Base-by-base conservation (phyloP, 169 alveolate species). In the Eimeria sp. region DNA sequence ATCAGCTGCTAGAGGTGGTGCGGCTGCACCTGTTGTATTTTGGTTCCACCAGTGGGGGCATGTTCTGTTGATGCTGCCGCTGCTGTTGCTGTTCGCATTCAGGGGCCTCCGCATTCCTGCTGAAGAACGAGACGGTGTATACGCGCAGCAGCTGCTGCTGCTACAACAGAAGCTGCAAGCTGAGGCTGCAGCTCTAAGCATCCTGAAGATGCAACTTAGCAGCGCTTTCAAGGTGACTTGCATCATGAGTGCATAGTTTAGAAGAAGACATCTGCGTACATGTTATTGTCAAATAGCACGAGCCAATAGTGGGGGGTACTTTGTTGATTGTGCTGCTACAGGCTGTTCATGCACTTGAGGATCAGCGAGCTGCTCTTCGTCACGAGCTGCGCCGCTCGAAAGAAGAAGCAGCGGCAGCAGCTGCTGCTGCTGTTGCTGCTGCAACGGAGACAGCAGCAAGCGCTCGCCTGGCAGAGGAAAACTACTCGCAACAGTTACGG, bases 371-470 rank as follows among this genome's bases (percentile, higher is more conserved):
- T 45, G 87, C 87, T 43, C 30, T 76, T 10, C 87, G 63, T 49
- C 63, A 49, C 51, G 87, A 76, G 61, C 63, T 76, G 49, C 87
- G 87, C 0, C 87, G 87, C 43, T 76, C 87, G 57, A 76, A 76
- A 63, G 63, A 76, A 20, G 87, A 27, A 47, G 87, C 61, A 76
- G 61, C 87, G 30, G 87, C 87, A 34, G 57, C 87, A 20, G 87
- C 87, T 43, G 87, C 87, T 76, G 87, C 87, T 40, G 87, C 87
- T 20, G 87, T 47, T 76, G 87, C 87, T 4, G 87, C 87, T 20
- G 87, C 87, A 40, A 76, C 87, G 51, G 87, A 76, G 51, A 76
- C 87, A 43, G 87, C 87, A 76, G 87, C 87, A 40, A 76, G 87
- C 34, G 87, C 87, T 45, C 87, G 87, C 61, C 87, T 76, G 6